phyloP scores from a whole-genome alignment of 164 flowering plant genomes.

The Magnolia changhungtana region DNA sequence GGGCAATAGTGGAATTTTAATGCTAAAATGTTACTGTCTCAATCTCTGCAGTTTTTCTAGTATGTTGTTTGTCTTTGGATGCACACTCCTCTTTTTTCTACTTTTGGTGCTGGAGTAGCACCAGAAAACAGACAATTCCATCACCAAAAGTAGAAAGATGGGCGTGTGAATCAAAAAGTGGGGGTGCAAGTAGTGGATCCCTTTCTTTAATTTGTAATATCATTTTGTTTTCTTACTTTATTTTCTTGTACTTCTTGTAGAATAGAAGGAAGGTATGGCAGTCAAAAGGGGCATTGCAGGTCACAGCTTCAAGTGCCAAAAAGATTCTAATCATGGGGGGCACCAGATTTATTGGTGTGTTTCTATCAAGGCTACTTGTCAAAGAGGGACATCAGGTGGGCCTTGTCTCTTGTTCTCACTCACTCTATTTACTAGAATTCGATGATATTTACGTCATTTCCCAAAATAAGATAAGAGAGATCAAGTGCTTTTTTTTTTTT shows the following conservation, averaged over 20 bases:
- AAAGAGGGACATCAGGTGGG: conserved; percentile 91
- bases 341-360: conserved; percentile 88
- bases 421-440: neutral
- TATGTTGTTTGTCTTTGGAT: too few species aligned
- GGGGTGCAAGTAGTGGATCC: too few species aligned
- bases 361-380: conserved; percentile 82
- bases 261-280: conserved; percentile 52
- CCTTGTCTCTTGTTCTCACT: neutral
- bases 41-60: too few species aligned
- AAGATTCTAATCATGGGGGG: conserved; percentile 98
- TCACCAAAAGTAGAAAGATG: too few species aligned
- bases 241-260: conserved; percentile 23
- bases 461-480: neutral
- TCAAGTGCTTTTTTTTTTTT: neutral
- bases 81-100: too few species aligned
- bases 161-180: too few species aligned
- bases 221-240: neutral
- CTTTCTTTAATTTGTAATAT: too few species aligned
- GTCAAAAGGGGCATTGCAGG: conserved; percentile 57
- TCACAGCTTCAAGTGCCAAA: conserved; percentile 70
- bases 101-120: too few species aligned
- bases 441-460: neutral
- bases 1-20: too few species aligned
- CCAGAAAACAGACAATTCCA: too few species aligned
- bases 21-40: too few species aligned